A percentile compares a stretch with the other conserved stretches of the same genome.
phyloP scores from a whole-genome alignment of 768 basidiomycete species.

The Tricholomella constricta region DNA sequence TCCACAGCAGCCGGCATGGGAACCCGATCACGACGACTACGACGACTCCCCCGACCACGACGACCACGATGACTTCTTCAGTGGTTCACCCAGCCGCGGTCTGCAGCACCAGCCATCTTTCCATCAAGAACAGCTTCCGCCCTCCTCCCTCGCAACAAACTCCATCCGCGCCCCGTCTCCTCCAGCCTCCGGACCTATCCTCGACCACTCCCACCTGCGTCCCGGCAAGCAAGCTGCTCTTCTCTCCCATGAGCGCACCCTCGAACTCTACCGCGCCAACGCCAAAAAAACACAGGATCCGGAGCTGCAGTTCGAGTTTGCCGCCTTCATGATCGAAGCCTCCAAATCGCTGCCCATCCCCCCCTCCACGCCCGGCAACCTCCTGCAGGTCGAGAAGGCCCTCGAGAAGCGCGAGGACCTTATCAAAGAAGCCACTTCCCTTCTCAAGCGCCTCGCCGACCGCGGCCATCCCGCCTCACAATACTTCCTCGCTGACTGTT shows the following conservation, averaged over 20 bases:
- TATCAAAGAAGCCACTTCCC: conserved; percentile 80
- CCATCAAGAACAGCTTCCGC: conserved; percentile 22
- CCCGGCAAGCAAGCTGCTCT: conserved; percentile 93
- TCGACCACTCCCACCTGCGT: conserved; percentile 90
- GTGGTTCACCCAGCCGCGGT: conserved; percentile 14
- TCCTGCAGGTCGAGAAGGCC: conserved; percentile 80
- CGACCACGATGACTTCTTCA: conserved; percentile 26
- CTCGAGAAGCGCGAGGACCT: conserved; percentile 85
- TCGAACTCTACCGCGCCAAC: conserved; percentile 96
- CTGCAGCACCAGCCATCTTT: conserved; percentile 13
- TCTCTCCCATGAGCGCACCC: conserved; percentile 92
- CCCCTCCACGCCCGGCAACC: conserved; percentile 64
- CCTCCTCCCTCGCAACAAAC: conserved; percentile 49
- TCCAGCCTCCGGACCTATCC: conserved; percentile 63
- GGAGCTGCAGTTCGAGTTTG: conserved; percentile 96
- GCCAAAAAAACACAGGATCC: conserved; percentile 99
- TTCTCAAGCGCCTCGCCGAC: conserved; percentile 91
- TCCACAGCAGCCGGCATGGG: conserved; percentile 10
- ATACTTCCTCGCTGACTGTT: conserved; percentile 98
- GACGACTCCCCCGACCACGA: conserved; percentile 20
- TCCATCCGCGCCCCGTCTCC: conserved; percentile 71
- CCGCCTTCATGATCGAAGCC: conserved; percentile 98
- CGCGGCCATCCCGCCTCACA: conserved; percentile 93
- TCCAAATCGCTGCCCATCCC: conserved; percentile 88
- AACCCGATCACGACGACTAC: conserved; percentile 16